Evolutionary conservation across 2,329 filamentous ascomycete species (phyloP), one percentile per base, ranked within the genome.

Genomic region (Eutypa lata): DNA sequence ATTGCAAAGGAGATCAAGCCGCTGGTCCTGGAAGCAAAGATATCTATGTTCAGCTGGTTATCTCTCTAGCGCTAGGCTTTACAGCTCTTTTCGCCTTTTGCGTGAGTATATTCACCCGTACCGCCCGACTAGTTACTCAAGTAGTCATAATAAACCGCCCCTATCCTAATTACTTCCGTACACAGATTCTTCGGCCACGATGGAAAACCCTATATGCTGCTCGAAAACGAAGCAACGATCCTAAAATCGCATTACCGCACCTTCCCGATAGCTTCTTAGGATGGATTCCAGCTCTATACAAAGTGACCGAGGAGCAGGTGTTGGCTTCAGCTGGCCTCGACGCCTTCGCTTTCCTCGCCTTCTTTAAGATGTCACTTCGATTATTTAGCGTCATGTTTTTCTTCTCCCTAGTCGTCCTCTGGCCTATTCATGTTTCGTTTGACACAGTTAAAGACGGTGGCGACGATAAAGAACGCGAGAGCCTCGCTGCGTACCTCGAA

Each of bases 351-450:
- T 97, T 99, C 67, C 79, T 99, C 14, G 83, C 88, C 16, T 99
- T 99, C 73, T 97, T 97, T 79, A 95, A 92, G 69, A 94, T 97
- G 84, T 88, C 93, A 13, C 89, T 91, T 59, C 90, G 88, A 57
- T 88, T 97, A 61, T 86, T 97, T 48, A 75, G 82, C 16, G 75
- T 89, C 49, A 88, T 95, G 63, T 82, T 94, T 52, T 84, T 96
- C 57, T 91, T 97, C 65, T 88, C 92, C 26, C 77, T 89, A 35
- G 78, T 82, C 16, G 82, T 99, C 3, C 87, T 99, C 59, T 87
- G 88, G 57, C 95, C 94, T 0, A 88, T 99, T 53, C 95, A 97
- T 67, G 79, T 82, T 53, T 82, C 82, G 54, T 95, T 83, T 62
- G 70, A 74, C 47, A 40, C 54, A 16, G 55, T 26, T 1, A 48